A percentile compares a stretch with the other conserved stretches of the same genome.
Conservation (phyloP, 768 basidiomycete genomes). For the Termitomyces heimii region DNA sequence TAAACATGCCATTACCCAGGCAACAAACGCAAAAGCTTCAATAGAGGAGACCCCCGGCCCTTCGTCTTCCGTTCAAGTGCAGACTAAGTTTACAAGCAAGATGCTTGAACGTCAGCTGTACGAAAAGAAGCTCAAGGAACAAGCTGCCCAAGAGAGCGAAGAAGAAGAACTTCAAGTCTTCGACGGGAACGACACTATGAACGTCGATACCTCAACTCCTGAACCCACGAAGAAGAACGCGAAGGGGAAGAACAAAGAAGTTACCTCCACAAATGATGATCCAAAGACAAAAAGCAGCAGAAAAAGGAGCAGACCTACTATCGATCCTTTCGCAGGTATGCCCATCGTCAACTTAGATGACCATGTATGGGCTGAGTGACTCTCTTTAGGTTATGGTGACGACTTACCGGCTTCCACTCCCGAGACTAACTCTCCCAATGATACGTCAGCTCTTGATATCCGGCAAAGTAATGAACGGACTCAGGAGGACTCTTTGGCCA, state of each 20-base stretch:
- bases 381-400: constrained; percentile 29
- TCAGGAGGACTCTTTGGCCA: not conserved
- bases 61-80: constrained; percentile 29
- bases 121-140: constrained; percentile 47
- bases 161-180: constrained; percentile 37
- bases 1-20: constrained; percentile 72
- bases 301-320: constrained; percentile 44
- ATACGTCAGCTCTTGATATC: not conserved
- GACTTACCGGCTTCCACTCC: constrained; percentile 10
- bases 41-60: constrained; percentile 26
- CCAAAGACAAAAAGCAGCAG: constrained; percentile 12
- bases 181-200: constrained; percentile 18
- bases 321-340: constrained; percentile 68
- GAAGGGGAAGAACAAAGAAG: constrained; percentile 26
- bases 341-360: not conserved
- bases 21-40: constrained; percentile 31
- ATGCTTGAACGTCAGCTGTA: constrained; percentile 68
- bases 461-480: constrained; percentile 13
- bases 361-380: not conserved
- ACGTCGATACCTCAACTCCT: constrained; percentile 7
- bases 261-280: constrained; percentile 1
- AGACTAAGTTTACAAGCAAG: constrained; percentile 60
- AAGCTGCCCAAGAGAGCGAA: constrained; percentile 36
- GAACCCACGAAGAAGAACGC: constrained; percentile 29
- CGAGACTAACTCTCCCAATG: not conserved